Conservation (phyloP, 495 filamentous ascomycete genomes). For the Talaromyces liani region DNA sequence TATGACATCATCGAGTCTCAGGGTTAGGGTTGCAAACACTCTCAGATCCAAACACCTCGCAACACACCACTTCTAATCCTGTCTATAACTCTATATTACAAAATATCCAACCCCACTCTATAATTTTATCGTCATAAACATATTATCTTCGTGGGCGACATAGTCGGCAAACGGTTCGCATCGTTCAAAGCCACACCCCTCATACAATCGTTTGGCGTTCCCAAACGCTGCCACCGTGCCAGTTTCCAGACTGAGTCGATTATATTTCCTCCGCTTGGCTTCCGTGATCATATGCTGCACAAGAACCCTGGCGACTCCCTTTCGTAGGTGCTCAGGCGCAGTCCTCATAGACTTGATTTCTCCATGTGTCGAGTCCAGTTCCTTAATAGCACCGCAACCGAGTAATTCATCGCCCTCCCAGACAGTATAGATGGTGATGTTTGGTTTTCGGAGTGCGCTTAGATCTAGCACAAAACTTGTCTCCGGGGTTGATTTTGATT, state of each 20-base stretch:
- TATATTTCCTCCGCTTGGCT: constrained; percentile 1
- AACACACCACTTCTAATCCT: neutral
- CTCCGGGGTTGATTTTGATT: neutral
- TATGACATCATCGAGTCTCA: neutral
- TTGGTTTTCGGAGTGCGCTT: neutral
- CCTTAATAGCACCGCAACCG: constrained; percentile 2
- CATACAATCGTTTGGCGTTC: neutral
- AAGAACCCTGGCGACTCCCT: neutral
- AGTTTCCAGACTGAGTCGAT: neutral
- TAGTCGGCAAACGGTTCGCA: neutral
- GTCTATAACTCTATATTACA: neutral
- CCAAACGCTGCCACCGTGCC: neutral
- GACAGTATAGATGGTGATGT: neutral
- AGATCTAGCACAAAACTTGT: neutral
- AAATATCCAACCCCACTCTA: neutral
- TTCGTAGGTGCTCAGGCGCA: neutral
- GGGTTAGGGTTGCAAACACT: neutral
- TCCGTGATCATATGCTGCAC: neutral
- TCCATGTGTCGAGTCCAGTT: neutral
- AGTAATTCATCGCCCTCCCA: constrained; percentile 3
- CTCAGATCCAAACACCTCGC: neutral
- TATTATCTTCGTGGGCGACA: neutral
- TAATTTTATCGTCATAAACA: neutral
- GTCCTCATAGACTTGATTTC: constrained; percentile 5
- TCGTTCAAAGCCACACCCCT: neutral